These are phyloP conservation scores for Saturnispora saitoi DNA, from an alignment of 805 yeast genomes.

Conservation along the genomic window DNA sequence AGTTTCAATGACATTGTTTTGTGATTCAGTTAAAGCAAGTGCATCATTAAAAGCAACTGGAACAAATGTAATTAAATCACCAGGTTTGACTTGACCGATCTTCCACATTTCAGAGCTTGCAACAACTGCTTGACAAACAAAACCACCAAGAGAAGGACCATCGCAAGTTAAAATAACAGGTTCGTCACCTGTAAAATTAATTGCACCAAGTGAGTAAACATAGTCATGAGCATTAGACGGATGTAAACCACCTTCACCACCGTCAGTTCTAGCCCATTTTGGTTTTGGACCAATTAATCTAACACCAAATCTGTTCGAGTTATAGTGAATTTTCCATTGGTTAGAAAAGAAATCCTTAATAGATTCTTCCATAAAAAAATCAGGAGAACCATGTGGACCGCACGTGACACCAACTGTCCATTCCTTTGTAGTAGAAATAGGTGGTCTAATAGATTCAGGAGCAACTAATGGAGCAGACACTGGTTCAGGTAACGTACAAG, in stretches of 20 bases:
- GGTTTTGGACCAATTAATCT: conserved; percentile 94
- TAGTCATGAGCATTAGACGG: conserved; percentile 99
- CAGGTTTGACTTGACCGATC: conserved; percentile 95
- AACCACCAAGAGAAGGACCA: conserved; percentile 97
- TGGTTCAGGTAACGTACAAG: conserved; percentile 68
- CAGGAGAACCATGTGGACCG: conserved; percentile 98
- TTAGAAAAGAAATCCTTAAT: conserved; percentile 65
- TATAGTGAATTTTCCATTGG: conserved; percentile 93
- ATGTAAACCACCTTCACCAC: conserved; percentile 97
- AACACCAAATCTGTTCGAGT: conserved; percentile 94
- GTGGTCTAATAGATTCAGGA: conserved; percentile 51
- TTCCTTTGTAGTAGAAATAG: conserved; percentile 35
- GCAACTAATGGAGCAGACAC: conserved; percentile 51
- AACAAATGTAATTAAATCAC: conserved; percentile 72
- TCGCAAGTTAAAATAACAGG: conserved; percentile 96
- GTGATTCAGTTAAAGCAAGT: conserved; percentile 47
- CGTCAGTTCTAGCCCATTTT: conserved; percentile 90
- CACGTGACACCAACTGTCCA: conserved; percentile 93
- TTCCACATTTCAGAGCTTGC: conserved; percentile 97
- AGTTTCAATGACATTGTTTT: conserved; percentile 44
- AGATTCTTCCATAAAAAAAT: conserved; percentile 73
- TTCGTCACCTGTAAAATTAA: conserved; percentile 97
- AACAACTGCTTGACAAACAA: conserved; percentile 94
- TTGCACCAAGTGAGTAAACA: conserved; percentile 92
- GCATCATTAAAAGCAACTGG: conserved; percentile 71